phyloP scores from a whole-genome alignment of 306 rosid species.

The Prunus armeniaca region DNA sequence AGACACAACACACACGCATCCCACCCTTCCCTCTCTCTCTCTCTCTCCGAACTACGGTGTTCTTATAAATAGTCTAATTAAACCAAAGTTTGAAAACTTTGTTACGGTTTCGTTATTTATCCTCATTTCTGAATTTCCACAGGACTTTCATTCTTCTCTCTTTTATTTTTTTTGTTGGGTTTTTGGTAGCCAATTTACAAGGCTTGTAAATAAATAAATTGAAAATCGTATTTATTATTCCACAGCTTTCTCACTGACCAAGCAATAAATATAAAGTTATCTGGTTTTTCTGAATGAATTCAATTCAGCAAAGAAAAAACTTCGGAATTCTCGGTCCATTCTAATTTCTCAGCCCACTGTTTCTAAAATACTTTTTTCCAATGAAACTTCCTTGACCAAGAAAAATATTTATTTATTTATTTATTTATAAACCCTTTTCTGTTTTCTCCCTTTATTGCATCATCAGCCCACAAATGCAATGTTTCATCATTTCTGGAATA shows the following conservation, averaged over 20 bases:
- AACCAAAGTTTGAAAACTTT: background rate
- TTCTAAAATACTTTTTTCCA: too few relatives aligned
- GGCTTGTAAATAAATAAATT: background rate
- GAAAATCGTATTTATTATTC: background rate
- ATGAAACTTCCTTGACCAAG: too few relatives aligned
- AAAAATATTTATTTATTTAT: too few relatives aligned
- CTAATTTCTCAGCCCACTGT: too few relatives aligned
- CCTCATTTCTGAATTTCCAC: too few relatives aligned
- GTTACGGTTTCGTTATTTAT: background rate
- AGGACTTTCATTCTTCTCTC: too few relatives aligned
- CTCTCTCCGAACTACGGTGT: background rate
- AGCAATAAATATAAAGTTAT: background rate
- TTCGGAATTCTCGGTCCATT: background rate
- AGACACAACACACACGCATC: conserved; percentile 11
- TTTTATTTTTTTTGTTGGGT: background rate
- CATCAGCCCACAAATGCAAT: too few relatives aligned
- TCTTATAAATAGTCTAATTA: background rate
- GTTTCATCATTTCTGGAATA: background rate
- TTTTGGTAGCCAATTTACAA: background rate
- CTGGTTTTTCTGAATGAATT: background rate
- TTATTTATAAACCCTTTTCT: too few relatives aligned
- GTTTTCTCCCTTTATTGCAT: background rate
- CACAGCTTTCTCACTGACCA: background rate
- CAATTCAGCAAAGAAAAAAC: background rate
- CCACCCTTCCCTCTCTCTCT: background rate